phyloP scores from a whole-genome alignment of 495 filamentous ascomycete genomes.

The Immersiella caudata region DNA sequence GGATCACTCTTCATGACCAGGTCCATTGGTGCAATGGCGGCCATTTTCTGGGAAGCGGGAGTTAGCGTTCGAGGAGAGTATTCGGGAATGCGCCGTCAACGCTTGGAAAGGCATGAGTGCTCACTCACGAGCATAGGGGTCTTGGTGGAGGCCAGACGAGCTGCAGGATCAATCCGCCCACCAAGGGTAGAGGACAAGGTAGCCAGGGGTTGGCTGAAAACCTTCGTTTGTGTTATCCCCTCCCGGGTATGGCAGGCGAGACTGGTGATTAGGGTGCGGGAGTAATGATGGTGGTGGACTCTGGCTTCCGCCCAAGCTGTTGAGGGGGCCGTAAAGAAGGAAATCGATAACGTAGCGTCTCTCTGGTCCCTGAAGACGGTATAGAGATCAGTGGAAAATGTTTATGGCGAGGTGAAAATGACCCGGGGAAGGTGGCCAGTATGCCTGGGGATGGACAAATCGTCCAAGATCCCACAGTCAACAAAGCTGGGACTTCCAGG shows the following conservation, averaged over 20 bases:
- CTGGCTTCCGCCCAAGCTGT: not conserved
- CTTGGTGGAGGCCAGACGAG: conserved; percentile 1
- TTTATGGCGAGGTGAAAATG: not conserved
- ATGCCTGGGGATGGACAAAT: not conserved
- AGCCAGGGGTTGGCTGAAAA: not conserved
- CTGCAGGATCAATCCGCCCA: conserved; percentile 27
- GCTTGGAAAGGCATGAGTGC: conserved; percentile 15
- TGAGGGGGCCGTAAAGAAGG: not conserved
- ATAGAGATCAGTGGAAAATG: not conserved
- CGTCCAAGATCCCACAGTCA: not conserved
- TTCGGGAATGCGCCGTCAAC: conserved; percentile 14
- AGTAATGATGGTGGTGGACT: not conserved
- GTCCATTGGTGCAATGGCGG: conserved; percentile 39
- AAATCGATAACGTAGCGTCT: not conserved
- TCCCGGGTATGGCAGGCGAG: conserved; percentile 23
- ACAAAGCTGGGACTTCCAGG: not conserved
- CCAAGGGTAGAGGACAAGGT: not conserved
- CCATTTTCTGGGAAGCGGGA: conserved; percentile 38
- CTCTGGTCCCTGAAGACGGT: not conserved
- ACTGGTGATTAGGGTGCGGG: conserved; percentile 6
- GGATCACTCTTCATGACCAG: conserved; percentile 23
- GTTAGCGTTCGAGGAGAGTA: conserved; percentile 17
- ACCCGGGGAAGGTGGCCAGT: not conserved
- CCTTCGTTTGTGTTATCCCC: not conserved
- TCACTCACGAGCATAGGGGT: conserved; percentile 26